phyloP scores from a whole-genome alignment of 2,329 filamentous ascomycete genomes.

The Colletotrichum cereale region DNA sequence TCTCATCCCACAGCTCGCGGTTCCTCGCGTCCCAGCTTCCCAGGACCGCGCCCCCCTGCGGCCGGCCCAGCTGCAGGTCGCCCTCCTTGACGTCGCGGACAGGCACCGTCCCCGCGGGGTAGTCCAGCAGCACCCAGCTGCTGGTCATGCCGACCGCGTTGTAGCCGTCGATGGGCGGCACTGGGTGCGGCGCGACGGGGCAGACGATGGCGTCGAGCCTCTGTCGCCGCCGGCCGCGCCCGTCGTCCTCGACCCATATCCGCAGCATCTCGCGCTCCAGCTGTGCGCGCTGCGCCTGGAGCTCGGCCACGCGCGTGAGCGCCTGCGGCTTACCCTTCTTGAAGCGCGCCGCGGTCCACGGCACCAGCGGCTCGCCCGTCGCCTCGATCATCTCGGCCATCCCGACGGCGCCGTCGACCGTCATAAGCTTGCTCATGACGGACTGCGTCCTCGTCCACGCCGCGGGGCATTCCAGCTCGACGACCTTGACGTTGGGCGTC shows the following conservation, averaged over 20 bases:
- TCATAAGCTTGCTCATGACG: constrained; percentile 38
- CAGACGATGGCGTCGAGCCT: constrained; percentile 66
- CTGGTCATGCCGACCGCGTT: constrained; percentile 48
- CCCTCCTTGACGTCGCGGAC: constrained; percentile 19
- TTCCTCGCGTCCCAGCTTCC: constrained; percentile 29
- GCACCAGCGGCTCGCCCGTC: constrained; percentile 25
- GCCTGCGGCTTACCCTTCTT: constrained; percentile 8
- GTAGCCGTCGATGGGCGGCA: constrained; percentile 58
- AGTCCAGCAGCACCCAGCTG: constrained; percentile 54
- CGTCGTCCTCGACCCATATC: constrained; percentile 31
- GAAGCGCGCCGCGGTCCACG: constrained; percentile 27
- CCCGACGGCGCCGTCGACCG: constrained; percentile 7
- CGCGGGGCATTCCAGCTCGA: background rate
- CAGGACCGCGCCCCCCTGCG: constrained; percentile 10
- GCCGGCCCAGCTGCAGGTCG: constrained; percentile 23
- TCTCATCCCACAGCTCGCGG: constrained; percentile 33
- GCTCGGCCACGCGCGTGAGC: constrained; percentile 7
- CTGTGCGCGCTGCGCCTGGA: constrained; percentile 25
- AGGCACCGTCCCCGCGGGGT: constrained; percentile 51
- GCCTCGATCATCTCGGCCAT: constrained; percentile 33
- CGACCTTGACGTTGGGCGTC: background rate
- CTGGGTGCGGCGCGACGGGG: constrained; percentile 71
- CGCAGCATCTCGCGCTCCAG: constrained; percentile 31
- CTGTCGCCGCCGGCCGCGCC: background rate
- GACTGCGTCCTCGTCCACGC: constrained; percentile 25